Base-by-base conservation (phyloP, 257 asterid genomes). In the Phtheirospermum japonicum region DNA sequence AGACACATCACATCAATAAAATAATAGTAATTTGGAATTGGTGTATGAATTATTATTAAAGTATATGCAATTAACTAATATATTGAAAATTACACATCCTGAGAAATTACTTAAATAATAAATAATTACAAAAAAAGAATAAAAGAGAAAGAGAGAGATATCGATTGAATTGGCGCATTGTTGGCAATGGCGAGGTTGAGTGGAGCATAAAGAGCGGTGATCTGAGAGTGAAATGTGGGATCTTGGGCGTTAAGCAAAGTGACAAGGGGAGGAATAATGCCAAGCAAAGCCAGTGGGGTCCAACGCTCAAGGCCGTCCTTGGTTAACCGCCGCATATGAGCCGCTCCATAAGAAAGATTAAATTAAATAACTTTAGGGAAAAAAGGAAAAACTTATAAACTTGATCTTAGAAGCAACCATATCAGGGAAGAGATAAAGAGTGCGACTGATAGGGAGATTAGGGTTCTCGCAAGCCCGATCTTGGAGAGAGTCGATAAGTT, bases 231-330 rank as follows among this genome's bases (percentile, higher is more conserved):
- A 16, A 65, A 75, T 5, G 76, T 18, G 37, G 73, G 74, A 76
- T 84, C 94, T 64, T 19, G 59, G 17, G 75, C 70, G 68, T 83
- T 87, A 26, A 90, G 83, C 77, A 87, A 59, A 14, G 82, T 77
- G 5, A 90, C 86, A 4, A 90, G 88, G 28, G 97, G 97, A 12
- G 97, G 97, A 61, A 87, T 85, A 45, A 86, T 93, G 32, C 97
- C 97, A 39, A 90, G 85, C 54, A 85, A 75, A 6, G 94, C 92
- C 10, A 90, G 73, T 4, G 90, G 85, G 26, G 82, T 79, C 69
- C 97, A 74, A 2, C 96, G 88, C 16, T 73, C 66, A 1, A 82
- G 48, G 54, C 83, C 82, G 28, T 80, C 92, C 66, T 80, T 90
- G 11, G 96, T 75, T 39, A 90, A 73, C 79, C 81, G 61, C 69